Base-by-base conservation (phyloP, 2,329 filamentous ascomycete genomes). In the Mollisiaceae sp. region DNA sequence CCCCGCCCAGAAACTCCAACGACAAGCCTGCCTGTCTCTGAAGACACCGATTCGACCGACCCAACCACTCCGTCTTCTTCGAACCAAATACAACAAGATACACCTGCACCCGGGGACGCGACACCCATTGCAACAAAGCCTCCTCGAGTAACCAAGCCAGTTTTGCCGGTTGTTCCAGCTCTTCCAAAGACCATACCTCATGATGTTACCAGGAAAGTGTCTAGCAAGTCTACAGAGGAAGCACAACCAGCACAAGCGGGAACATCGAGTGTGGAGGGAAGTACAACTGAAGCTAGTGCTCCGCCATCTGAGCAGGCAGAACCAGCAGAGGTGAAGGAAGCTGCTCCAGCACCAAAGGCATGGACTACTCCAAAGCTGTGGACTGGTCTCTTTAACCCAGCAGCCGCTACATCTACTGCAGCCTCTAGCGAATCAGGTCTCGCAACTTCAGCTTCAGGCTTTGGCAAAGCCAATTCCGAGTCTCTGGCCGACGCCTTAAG, bases 401-500 rank as follows among this genome's bases (percentile, higher is more conserved):
- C 85, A 70, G 77, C 80, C 18, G 68, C 77, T 32, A 70, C 75
- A 8, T 64, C 64, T 22, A 73, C 72, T 38, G 69, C 79, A 55
- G 71, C 78, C 56, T 67, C 72, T 8, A 72, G 75, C 24, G 74
- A 78, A 15, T 71, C 75, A 20, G 69, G 66, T 14, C 71, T 75
- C 9, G 67, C 72, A 54, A 67, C 73, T 55, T 64, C 74, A 20
- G 69, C 76, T 14, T 81, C 81, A 60, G 81, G 80, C 12, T 71
- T 82, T 32, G 71, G 76, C 12, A 77, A 81, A 15, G 76, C 80
- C 14, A 85, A 88, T 75, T 81, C 77, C 66, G 85, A 83, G 77
- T 89, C 91, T 20, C 81, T 97, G 60, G 89, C 88, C 3, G 92
- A 97, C 71, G 91, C 92, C 41, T 83, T 99, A 60, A 85, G 85